Evolutionary conservation across 2,329 filamentous ascomycete species (phyloP).

Genomic region (Thermoascus crustaceus): DNA sequence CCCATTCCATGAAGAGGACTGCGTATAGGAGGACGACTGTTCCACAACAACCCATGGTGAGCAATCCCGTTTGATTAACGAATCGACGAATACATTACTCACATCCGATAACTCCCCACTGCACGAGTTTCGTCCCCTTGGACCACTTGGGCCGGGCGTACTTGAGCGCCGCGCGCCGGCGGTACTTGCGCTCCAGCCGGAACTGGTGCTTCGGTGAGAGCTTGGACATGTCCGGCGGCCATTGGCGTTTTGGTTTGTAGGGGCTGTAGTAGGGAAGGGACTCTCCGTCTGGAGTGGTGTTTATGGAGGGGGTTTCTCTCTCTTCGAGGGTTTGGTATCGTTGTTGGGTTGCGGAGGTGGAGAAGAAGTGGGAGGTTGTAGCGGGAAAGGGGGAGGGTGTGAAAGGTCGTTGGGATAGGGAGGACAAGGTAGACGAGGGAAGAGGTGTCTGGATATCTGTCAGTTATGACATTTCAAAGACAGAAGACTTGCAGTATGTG

Average conservation of each 20-base stretch:
- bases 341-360: no score
- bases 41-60: slow-evolving; percentile 6
- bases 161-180: slow-evolving; percentile 53
- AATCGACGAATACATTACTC: slow-evolving; percentile 14
- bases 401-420: no score
- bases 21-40: slow-evolving; percentile 36
- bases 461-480: no score
- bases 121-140: slow-evolving; percentile 49
- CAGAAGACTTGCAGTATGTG: no score
- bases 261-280: slow-evolving; percentile 43
- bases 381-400: no score
- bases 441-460: no score
- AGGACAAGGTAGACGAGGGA: no score
- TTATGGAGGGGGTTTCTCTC: background rate
- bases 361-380: no score
- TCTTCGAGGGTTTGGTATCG: no score
- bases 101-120: slow-evolving; percentile 48
- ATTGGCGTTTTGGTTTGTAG: slow-evolving; percentile 52
- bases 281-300: slow-evolving; percentile 2
- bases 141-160: slow-evolving; percentile 52
- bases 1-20: slow-evolving; percentile 39
- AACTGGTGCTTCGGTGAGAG: slow-evolving; percentile 59
- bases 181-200: slow-evolving; percentile 58
- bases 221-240: slow-evolving; percentile 57
- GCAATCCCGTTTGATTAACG: background rate